These are phyloP conservation scores for Coemansia sp. DNA, from an alignment of 192 early-diverging fungal genomes.

Conservation along the genomic window DNA sequence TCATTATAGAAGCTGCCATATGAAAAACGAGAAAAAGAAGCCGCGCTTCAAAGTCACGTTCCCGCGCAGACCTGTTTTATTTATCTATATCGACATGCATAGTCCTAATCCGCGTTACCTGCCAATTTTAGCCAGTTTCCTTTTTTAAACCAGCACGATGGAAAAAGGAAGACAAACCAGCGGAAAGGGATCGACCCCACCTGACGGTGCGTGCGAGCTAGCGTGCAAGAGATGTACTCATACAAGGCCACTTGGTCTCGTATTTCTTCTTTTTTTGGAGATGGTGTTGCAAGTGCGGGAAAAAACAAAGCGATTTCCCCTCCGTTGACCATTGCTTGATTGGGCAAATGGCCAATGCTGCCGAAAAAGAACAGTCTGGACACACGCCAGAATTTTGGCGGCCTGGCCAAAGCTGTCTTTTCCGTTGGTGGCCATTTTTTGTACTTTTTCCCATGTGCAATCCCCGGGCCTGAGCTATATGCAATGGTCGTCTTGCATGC, in stretches of 20 bases:
- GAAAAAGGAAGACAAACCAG: slow-evolving; percentile 1
- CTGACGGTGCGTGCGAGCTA: slow-evolving; percentile 8
- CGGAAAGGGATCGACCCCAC: not conserved
- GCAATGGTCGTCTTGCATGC: not conserved
- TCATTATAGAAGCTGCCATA: not conserved
- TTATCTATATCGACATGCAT: not conserved
- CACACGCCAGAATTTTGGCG: not conserved
- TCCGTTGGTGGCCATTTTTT: not conserved
- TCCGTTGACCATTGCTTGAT: not conserved
- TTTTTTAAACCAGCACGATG: not conserved
- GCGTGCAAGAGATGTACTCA: not conserved
- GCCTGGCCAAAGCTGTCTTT: not conserved
- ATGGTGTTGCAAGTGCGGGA: not conserved
- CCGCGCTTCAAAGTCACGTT: slow-evolving; percentile 11
- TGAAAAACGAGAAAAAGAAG: not conserved
- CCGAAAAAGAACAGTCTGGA: not conserved
- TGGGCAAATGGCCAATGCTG: slow-evolving; percentile 2
- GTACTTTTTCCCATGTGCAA: slow-evolving; percentile 3
- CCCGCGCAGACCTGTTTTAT: not conserved
- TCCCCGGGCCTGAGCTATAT: not conserved
- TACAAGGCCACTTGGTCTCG: not conserved
- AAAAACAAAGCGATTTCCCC: not conserved
- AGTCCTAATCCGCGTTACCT: not conserved
- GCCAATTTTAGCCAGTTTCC: not conserved
- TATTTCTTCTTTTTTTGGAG: not conserved